Percentiles rank a stretch among this genome's conserved stretches.
Evolutionary conservation across 1,139 yeast genomes (phyloP).

Genomic region (Petasospora rhodanensis): DNA sequence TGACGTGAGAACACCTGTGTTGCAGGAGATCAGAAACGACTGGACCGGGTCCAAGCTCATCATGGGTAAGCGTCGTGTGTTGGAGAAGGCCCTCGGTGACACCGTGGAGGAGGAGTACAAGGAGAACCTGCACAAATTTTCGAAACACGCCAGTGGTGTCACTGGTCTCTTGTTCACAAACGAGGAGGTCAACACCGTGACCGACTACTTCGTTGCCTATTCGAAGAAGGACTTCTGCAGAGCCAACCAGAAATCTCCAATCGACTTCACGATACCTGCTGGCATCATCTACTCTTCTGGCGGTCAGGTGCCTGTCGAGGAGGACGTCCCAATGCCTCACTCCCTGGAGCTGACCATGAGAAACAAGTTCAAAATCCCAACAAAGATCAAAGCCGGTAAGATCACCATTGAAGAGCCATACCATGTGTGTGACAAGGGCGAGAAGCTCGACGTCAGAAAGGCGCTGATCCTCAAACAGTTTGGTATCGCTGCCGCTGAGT

Average conservation of each 20-base stretch:
- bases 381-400: constrained; percentile 85
- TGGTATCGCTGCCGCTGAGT: constrained; percentile 91
- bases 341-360: constrained; percentile 91
- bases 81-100: constrained; percentile 88
- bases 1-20: constrained; percentile 92
- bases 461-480: constrained; percentile 90
- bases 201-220: constrained; percentile 75
- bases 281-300: constrained; percentile 94
- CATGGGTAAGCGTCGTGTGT: constrained; percentile 88
- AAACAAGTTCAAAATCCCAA: constrained; percentile 85
- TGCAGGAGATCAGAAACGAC: constrained; percentile 86
- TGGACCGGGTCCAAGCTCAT: constrained; percentile 89
- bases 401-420: constrained; percentile 72
- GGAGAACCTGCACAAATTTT: constrained; percentile 70
- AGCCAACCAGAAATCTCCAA: constrained; percentile 80
- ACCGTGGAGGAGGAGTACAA: constrained; percentile 85
- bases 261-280: constrained; percentile 79
- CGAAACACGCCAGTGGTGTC: constrained; percentile 60
- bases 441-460: constrained; percentile 81
- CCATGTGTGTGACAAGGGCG: constrained; percentile 76
- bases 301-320: constrained; percentile 84
- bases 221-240: constrained; percentile 81
- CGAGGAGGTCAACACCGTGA: constrained; percentile 80
- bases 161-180: constrained; percentile 86
- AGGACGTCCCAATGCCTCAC: constrained; percentile 95